Evolutionary conservation across 75 land plant genomes (phyloP).

Genomic region (Gnetum montanum): DNA sequence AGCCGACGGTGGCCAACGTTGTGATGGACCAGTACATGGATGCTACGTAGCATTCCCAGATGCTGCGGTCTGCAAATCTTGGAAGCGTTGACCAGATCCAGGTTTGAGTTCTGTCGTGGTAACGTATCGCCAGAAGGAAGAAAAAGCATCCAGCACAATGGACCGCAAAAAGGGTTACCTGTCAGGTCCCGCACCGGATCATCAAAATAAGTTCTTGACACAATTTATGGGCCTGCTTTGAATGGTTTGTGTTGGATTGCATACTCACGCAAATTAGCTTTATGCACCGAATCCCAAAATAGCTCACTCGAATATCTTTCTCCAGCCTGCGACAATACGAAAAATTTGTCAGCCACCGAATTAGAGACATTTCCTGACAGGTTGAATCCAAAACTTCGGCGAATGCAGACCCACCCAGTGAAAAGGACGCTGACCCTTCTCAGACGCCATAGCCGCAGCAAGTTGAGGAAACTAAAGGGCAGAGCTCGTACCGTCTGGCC

Average conservation of each 20-base stretch:
- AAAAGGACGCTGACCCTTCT: conserved; percentile 56
- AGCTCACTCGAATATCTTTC: conserved; percentile 63
- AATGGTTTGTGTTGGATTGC: neutral
- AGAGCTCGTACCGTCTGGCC: too few species aligned
- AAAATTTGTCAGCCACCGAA: neutral
- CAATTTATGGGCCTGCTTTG: neutral
- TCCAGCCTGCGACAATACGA: conserved; percentile 37
- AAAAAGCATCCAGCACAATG: conserved; percentile 58
- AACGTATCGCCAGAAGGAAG: conserved; percentile 38
- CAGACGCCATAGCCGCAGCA: conserved; percentile 72
- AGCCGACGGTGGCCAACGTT: conserved; percentile 62
- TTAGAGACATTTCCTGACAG: too few species aligned
- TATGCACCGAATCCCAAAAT: conserved; percentile 52
- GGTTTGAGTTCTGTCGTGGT: conserved; percentile 20
- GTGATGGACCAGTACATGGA: conserved; percentile 62
- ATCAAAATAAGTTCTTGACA: neutral
- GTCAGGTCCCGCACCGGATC: neutral
- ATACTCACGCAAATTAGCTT: conserved; percentile 24
- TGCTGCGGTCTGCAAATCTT: conserved; percentile 9
- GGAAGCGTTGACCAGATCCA: conserved; percentile 33
- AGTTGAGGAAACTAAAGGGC: conserved; percentile 38
- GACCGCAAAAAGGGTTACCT: conserved; percentile 58
- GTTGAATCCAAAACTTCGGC: neutral
- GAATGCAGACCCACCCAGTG: conserved; percentile 19
- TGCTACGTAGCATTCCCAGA: conserved; percentile 43